phyloP scores from a whole-genome alignment of 345 rosid species.

The Rhodamnia argentea region DNA sequence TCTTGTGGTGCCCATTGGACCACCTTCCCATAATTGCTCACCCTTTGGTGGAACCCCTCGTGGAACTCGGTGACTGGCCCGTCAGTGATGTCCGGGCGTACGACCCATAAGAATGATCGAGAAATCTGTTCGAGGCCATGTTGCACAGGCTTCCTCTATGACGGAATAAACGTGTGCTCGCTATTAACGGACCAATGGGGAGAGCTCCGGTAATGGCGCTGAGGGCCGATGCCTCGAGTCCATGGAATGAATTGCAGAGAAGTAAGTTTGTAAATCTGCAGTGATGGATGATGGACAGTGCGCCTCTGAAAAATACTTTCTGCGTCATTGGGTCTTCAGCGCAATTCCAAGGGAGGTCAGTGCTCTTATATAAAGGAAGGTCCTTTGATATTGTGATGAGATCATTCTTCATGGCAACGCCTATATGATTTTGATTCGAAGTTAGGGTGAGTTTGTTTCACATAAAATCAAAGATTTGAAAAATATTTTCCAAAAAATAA shows the following conservation, averaged over 20 bases:
- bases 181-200: constrained; percentile 19
- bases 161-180: not conserved
- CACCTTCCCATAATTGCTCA: not conserved
- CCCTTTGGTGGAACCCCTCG: constrained; percentile 2
- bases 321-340: not conserved
- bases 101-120: constrained; percentile 21
- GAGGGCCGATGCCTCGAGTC: not conserved
- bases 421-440: not conserved
- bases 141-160: constrained; percentile 30
- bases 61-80: not conserved
- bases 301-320: not conserved
- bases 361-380: not conserved
- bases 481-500: too few species aligned
- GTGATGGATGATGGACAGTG: not conserved
- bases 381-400: not conserved
- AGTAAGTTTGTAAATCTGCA: not conserved
- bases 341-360: not conserved
- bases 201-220: constrained; percentile 2
- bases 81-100: constrained; percentile 2
- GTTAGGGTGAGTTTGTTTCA: too few species aligned
- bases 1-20: constrained; percentile 19
- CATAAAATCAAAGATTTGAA: too few species aligned
- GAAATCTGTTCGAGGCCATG: constrained; percentile 13
- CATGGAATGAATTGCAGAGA: constrained; percentile 7
- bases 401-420: not conserved